phyloP scores from a whole-genome alignment of 257 asterid species.

The Penstemon eatonii region DNA sequence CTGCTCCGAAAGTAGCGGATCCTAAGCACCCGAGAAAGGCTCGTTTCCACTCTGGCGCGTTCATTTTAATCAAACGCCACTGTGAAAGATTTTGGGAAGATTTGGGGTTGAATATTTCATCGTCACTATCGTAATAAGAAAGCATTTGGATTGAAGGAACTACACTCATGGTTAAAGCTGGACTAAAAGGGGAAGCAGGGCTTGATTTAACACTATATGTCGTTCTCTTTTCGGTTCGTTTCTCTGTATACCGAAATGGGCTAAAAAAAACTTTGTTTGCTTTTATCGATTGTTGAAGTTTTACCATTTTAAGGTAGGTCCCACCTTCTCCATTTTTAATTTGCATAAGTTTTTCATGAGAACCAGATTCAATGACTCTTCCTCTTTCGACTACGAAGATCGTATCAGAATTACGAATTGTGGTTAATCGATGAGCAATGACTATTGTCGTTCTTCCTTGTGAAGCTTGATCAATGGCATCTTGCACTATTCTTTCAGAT shows the following conservation, averaged over 20 bases:
- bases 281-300: conserved; percentile 47
- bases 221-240: conserved; percentile 6
- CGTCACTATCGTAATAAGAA: conserved; percentile 47
- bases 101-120: conserved; percentile 24
- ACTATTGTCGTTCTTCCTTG: conserved; percentile 64
- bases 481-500: conserved; percentile 66
- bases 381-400: conserved; percentile 62
- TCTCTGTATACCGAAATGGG: conserved; percentile 9
- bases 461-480: conserved; percentile 66
- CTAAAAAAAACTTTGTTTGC: conserved; percentile 18
- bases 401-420: conserved; percentile 52
- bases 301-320: conserved; percentile 54
- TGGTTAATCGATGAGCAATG: conserved; percentile 68
- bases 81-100: conserved; percentile 33
- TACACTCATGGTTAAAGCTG: conserved; percentile 34
- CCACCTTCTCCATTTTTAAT: conserved; percentile 36
- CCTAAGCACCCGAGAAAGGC: conserved; percentile 68
- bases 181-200: conserved; percentile 55
- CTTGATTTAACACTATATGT: conserved; percentile 33
- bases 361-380: conserved; percentile 59
- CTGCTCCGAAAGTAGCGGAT: conserved; percentile 53
- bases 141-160: conserved; percentile 41
- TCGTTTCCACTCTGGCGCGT: conserved; percentile 70
- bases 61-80: conserved; percentile 56
- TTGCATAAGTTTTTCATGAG: conserved; percentile 60